Base-by-base conservation (phyloP, 139 green algal species). In the Nannochloris sp. region DNA sequence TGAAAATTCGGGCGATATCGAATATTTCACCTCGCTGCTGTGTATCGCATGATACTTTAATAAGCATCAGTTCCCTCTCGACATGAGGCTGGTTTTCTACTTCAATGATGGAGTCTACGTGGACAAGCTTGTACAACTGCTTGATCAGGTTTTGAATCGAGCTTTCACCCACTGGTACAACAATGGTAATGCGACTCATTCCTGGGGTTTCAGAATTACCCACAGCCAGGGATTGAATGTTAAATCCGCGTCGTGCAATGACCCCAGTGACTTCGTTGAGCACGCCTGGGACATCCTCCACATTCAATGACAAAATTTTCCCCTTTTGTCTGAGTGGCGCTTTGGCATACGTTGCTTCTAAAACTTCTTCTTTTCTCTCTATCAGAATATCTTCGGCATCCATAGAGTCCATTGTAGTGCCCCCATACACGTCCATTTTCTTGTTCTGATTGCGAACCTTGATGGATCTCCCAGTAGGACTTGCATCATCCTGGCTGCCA, bases 241-340 rank as follows among this genome's bases (percentile, higher is more conserved):
- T 98, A 85, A 97, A 98, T 37, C 93, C 92, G n/a, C 93, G 84
- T 31, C 93, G 80, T 3, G 93, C 84, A 71, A 99, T 88, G 36
- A 98, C 87, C 33, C 83, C 83, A 0, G 93, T 98, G 43, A 98
- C 87, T 81, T 91, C 79, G 73, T 97, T 95, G 17, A 98, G 82
- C 33, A 98, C 91, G 26, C 93, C 93, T 1, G 93, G 82, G 45
- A 79, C 65, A 65, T 99, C 87, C 56, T 84, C 46, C 31, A 99
- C 91, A 56, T 92, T 78, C 29, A 98, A 86, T 37, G 68, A 84
- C 28, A 99, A 80, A 6, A 85, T 96, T 74, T 93, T 87, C 20
- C 86, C 56, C 43, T 86, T 67, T 28, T 73, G 77, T 25, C 37
- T 4, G 26, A 59, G n/a, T 56, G 48, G 28, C 68, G 49, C 16